Conservation (phyloP, 139 green algal genomes). For the Chlorella vulgaris region DNA sequence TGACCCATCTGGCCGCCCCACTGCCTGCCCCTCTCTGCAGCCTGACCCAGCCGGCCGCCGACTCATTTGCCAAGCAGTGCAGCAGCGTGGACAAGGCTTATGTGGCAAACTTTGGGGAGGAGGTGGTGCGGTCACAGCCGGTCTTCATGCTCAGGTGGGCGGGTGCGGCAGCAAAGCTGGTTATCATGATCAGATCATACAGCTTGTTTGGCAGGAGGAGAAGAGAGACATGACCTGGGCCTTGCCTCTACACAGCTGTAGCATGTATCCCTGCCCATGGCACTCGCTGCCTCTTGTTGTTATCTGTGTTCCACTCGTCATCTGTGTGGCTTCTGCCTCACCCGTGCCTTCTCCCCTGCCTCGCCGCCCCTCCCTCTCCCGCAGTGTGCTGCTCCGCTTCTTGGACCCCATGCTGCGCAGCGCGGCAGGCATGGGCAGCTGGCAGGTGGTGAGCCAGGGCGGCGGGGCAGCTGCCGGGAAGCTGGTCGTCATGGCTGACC, state of each 20-base stretch:
- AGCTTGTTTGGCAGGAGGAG: not conserved
- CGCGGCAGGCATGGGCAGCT: constrained; percentile 68
- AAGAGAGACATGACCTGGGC: too few relatives aligned
- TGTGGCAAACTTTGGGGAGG: constrained; percentile 89
- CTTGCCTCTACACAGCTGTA: too few relatives aligned
- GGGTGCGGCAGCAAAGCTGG: not conserved
- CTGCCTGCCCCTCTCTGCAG: constrained; percentile 26
- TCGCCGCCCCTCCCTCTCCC: not conserved
- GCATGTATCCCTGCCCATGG: too few relatives aligned
- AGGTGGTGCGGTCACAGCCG: constrained; percentile 85
- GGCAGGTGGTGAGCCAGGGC: constrained; percentile 72
- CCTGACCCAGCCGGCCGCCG: constrained; percentile 73
- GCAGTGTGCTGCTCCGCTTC: constrained; percentile 60
- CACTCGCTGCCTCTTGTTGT: too few relatives aligned
- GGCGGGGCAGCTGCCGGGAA: constrained; percentile 28
- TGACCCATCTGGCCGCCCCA: not conserved
- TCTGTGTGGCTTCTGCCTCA: too few relatives aligned
- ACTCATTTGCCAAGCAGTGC: constrained; percentile 60
- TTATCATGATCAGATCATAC: too few relatives aligned
- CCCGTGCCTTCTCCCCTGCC: too few relatives aligned
- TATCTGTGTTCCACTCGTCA: too few relatives aligned
- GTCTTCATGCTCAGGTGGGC: constrained; percentile 64
- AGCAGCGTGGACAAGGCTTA: constrained; percentile 62
- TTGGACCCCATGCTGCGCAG: constrained; percentile 68
- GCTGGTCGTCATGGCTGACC: constrained; percentile 49